These are phyloP conservation scores for Glycine soja DNA, from an alignment of 306 rosid species.

Conservation along the genomic window DNA sequence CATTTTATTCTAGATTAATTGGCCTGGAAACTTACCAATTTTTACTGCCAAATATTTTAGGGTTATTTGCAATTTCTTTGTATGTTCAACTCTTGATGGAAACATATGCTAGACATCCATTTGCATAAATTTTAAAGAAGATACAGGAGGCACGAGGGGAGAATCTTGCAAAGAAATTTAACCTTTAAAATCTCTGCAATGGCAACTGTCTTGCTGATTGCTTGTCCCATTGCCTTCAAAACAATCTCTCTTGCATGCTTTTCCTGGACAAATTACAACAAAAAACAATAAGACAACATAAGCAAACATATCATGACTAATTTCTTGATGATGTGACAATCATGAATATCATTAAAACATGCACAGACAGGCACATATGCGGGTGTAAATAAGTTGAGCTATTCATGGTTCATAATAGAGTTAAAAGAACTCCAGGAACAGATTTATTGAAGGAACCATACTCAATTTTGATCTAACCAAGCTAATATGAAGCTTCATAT, in stretches of 20 bases:
- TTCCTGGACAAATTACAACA: constrained; percentile 65
- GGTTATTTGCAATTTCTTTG: background rate
- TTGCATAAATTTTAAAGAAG: constrained; percentile 1
- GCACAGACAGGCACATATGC: background rate
- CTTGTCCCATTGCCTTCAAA: constrained; percentile 99
- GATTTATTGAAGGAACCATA: background rate
- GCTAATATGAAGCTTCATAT: background rate
- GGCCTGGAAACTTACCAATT: background rate
- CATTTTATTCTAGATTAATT: constrained; percentile 3
- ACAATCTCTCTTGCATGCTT: constrained; percentile 82
- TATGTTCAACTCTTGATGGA: background rate
- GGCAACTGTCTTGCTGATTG: constrained; percentile 97
- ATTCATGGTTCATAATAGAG: background rate
- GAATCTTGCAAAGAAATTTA: constrained; percentile 21
- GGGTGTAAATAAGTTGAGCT: background rate
- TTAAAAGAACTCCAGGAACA: background rate
- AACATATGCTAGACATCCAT: constrained; percentile 6
- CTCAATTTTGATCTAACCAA: background rate
- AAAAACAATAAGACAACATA: background rate
- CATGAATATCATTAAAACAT: constrained; percentile 5
- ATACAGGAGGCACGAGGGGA: background rate
- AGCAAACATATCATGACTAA: constrained; percentile 12
- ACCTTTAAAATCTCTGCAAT: constrained; percentile 96
- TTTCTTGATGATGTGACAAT: background rate
- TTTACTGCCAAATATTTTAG: background rate